Conservation (phyloP, 495 filamentous ascomycete species). For the Penicillium maclennaniae region DNA sequence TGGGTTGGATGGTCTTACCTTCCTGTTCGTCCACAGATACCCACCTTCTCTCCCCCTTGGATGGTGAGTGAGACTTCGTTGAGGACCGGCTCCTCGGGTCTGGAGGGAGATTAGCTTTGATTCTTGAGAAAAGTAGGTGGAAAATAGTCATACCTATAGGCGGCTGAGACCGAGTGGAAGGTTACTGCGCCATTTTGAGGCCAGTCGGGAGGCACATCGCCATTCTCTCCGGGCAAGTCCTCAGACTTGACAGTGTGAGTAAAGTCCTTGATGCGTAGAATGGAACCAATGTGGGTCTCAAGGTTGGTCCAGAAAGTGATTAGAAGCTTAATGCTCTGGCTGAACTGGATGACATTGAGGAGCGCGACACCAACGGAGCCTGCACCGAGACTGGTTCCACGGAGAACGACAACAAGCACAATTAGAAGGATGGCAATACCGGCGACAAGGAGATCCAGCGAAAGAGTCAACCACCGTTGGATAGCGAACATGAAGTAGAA, state of each 20-base stretch:
- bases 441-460: slow-evolving; percentile 47
- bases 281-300: slow-evolving; percentile 55
- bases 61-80: slow-evolving; percentile 49
- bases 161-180: slow-evolving; percentile 41
- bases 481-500: slow-evolving; percentile 56
- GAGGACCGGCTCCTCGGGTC: slow-evolving; percentile 41
- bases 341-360: slow-evolving; percentile 55
- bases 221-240: slow-evolving; percentile 38
- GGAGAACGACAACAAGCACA: slow-evolving; percentile 40
- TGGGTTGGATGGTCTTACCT: slow-evolving; percentile 25
- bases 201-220: slow-evolving; percentile 42
- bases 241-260: slow-evolving; percentile 47
- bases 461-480: slow-evolving; percentile 52
- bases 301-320: slow-evolving; percentile 56
- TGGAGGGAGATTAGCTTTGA: slow-evolving; percentile 16
- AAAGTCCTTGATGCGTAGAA: slow-evolving; percentile 57
- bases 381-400: slow-evolving; percentile 37
- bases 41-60: slow-evolving; percentile 53
- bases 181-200: slow-evolving; percentile 49
- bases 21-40: slow-evolving; percentile 49
- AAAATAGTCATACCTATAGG: slow-evolving; percentile 32
- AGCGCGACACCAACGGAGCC: slow-evolving; percentile 57
- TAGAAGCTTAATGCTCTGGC: slow-evolving; percentile 47
- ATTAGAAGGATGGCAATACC: slow-evolving; percentile 48
- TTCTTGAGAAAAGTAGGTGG: neutral